Evolutionary conservation across 306 rosid species (phyloP).

Genomic region (Begonia masoniana): DNA sequence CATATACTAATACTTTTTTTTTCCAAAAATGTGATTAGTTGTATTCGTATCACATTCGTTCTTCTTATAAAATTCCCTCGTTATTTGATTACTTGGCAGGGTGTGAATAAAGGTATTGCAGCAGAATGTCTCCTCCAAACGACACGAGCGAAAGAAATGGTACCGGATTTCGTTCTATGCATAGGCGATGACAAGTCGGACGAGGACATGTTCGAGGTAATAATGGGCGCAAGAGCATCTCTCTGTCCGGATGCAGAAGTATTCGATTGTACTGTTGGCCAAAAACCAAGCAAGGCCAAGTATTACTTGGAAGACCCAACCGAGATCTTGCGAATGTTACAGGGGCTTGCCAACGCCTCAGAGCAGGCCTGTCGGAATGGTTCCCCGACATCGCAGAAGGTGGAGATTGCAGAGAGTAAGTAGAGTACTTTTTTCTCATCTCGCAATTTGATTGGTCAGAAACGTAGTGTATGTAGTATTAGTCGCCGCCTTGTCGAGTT

Average conservation of each 20-base stretch:
- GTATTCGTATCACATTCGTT: background rate
- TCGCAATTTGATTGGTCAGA: no score
- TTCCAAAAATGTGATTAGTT: no score
- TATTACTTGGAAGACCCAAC: constrained; percentile 64
- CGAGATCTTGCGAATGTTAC: constrained; percentile 80
- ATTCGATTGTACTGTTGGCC: constrained; percentile 52
- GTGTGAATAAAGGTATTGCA: constrained; percentile 77
- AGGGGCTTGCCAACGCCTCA: constrained; percentile 62
- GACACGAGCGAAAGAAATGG: constrained; percentile 41
- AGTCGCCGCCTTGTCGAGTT: no score
- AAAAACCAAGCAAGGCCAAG: constrained; percentile 52
- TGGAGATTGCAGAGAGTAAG: constrained; percentile 17
- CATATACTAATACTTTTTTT: no score
- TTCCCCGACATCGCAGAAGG: constrained; percentile 17
- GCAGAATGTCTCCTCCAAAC: constrained; percentile 52
- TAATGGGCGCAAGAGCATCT: constrained; percentile 23
- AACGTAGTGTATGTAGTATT: no score
- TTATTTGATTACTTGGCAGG: constrained; percentile 26
- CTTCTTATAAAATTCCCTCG: background rate
- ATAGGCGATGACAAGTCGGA: constrained; percentile 89
- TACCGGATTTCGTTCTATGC: constrained; percentile 70
- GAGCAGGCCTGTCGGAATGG: constrained; percentile 30
- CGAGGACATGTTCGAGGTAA: constrained; percentile 79
- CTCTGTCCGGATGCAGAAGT: constrained; percentile 38
- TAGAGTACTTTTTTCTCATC: constrained; percentile 10